Evolutionary conservation across 192 early-diverging fungal species (phyloP), one percentile per base, ranked within the genome.

Genomic region (Linnemannia schmuckeri): DNA sequence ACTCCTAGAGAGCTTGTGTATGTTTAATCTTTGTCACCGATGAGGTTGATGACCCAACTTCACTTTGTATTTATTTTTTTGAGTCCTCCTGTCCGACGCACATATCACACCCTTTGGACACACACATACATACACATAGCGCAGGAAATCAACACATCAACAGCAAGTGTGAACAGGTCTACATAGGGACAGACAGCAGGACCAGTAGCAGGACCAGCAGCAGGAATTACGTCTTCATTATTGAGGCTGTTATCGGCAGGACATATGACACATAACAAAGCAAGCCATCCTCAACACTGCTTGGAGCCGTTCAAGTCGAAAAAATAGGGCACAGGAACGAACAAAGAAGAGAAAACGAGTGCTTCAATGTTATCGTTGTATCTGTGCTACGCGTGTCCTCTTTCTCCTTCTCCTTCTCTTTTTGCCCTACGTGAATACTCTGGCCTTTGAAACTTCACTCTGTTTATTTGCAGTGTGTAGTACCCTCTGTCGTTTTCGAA

Each of bases 391-490:
- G 27, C 47, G 54, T 75, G 33, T 37, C 18, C 46, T 35, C 17
- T 57, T 12, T 30, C 44, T 13, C 47, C 57, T 69, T 68, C 37
- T 78, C 49, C 22, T 78, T 77, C 66, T 30, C 33, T 47, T 42
- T 20, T 10, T 74, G n/a, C 75, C 8, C 40, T 76, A 20, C 33
- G 49, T 41, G 22, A 63, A 57, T 17, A 41, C 61, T 3, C 22
- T 66, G 66, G 75, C 61, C 20, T 22, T 22, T 18, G 15, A 52
- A 22, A 18, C 20, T 20, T 22, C 49, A 52, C 49, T 52, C 49
- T 18, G 49, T 3, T 17, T 52, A 5, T 18, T 52, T 17, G 13
- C 13, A 46, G 44, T 46, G 44, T 52, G 20, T 18, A 22, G 2
- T 20, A 3, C 49, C 15, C 17, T 52, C 18, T 12, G 6, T 44